Base-by-base conservation (phyloP, 225 moss, liverwort and hornwort species). In the Bryum argenteum region DNA sequence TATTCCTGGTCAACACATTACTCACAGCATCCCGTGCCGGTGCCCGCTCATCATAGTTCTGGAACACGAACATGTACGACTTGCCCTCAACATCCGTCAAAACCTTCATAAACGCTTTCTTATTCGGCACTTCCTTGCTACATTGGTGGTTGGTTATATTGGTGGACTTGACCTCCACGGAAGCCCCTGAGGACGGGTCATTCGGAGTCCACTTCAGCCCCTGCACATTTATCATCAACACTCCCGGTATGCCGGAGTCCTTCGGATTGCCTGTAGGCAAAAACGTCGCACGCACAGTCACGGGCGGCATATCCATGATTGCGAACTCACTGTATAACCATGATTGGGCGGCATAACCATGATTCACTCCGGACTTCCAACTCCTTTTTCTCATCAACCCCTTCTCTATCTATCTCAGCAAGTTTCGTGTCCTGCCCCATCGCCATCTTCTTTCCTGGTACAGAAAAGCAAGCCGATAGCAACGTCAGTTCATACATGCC, bases 41-140 rank as follows among this genome's bases (percentile, higher is more conserved):
- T 57, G 89, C 96, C 11, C 96, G 78, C 77, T 94, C 91, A 45
- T 77, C 75, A 18, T 92, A 90, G 73, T 72, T 87, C 63, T 89
- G 91, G 63, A 90, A 97, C 77, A 92, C 91, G 66, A 97, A 97
- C 42, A 94, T 78, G 68, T 81, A 91, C 10, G 86, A 89, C 71
- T 73, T 88, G 44, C 83, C 84, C 53, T 93, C 91, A 8, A 77
- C 70, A n/a, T 93, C 91, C 41, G 90, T 90, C 44, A 81, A 71
- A 75, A 97, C 54, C 66, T 97, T 97, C 83, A 97, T 79, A 10
- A 97, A 65, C 17, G 91, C 96, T 57, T 92, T 92, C 82, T 88
- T 92, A 57, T 89, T 82, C 7, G 80, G 87, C 8, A 81, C 64
- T 75, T 89, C 91, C 83, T 91, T 97, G 69, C 83, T 94, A 54